Evolutionary conservation across 2,329 filamentous ascomycete species (phyloP).

Genomic region (Trichophyton benhamiae): DNA sequence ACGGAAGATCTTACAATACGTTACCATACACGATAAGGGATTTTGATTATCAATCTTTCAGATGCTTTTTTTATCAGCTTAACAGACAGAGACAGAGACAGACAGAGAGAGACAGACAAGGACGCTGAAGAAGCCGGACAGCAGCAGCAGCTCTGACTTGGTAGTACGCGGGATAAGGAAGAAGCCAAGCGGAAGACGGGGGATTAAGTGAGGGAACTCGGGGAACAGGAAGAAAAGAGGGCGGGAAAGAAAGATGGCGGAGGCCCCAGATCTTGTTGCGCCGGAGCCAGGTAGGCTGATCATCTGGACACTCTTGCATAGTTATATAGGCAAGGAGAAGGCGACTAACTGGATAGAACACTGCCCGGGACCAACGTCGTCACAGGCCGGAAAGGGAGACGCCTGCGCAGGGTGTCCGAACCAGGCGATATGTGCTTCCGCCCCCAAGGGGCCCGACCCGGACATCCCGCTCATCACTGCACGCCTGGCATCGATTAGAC

Average conservation of each 20-base stretch:
- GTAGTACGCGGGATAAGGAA: background rate
- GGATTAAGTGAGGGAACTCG: no score
- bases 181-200: no score
- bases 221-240: background rate
- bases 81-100: background rate
- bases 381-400: conserved; percentile 51
- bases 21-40: background rate
- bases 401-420: conserved; percentile 93
- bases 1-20: background rate
- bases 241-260: conserved; percentile 49
- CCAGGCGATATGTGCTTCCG: conserved; percentile 84
- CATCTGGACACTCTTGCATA: conserved; percentile 2
- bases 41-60: conserved; percentile 4
- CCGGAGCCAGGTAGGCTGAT: conserved; percentile 58
- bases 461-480: conserved; percentile 81
- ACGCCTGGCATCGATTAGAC: conserved; percentile 66
- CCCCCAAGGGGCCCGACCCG: conserved; percentile 88
- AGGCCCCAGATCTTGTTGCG: conserved; percentile 73
- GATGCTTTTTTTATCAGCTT: background rate
- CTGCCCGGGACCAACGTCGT: conserved; percentile 65
- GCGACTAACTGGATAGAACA: conserved; percentile 47
- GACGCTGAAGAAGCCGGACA: background rate
- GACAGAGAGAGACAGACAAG: background rate
- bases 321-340: background rate
- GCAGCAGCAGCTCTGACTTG: background rate